Evolutionary conservation across 306 rosid genomes (phyloP), one percentile per base, ranked within the genome.

Genomic region (Vigna angularis): DNA sequence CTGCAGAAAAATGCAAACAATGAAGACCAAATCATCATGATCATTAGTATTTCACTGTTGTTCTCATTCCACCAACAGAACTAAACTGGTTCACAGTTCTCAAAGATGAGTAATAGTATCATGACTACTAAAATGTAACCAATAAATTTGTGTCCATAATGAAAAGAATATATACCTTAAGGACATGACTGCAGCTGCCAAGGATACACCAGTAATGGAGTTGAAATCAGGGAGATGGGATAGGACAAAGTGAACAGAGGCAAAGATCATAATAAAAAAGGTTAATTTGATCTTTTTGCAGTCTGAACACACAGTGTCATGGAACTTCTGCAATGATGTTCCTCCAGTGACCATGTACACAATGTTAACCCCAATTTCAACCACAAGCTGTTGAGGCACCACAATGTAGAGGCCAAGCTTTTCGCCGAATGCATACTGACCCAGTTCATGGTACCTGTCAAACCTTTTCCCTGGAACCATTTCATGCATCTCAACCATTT

Each of bases 401-500:
- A 91, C 98, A 74, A 93, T 90, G 15, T 85, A 93, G 9, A 93
- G 91, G 0, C 97, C 97, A 2, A 93, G 86, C 80, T 91, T 93
- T 73, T 91, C 85, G 4, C 98, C 97, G 47, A 93, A 93, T 3
- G 96, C 96, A 63, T 90, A 64, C 22, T 93, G 98, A 3, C 98
- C 96, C 61, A 93, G 51, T 64, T 93, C 96, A 73, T 93, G 98
- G 75, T 93, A 89, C 69, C 97, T 82, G 57, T 93, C 94, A 38
- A 91, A 93, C 42, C 97, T 80, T 69, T 80, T 91, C 40, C 97
- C 94, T 0, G 97, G 97, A 42, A 91, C 92, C 91, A 89, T 91
- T 70, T 93, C 98, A 61, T 91, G 98, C 97, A 93, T 93, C 83
- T 91, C 85, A 58, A 91, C 91, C 97, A 93, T 93, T 86, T 91